Evolutionary conservation across 2,329 filamentous ascomycete species (phyloP).

Genomic region (Microdochium paspali): DNA sequence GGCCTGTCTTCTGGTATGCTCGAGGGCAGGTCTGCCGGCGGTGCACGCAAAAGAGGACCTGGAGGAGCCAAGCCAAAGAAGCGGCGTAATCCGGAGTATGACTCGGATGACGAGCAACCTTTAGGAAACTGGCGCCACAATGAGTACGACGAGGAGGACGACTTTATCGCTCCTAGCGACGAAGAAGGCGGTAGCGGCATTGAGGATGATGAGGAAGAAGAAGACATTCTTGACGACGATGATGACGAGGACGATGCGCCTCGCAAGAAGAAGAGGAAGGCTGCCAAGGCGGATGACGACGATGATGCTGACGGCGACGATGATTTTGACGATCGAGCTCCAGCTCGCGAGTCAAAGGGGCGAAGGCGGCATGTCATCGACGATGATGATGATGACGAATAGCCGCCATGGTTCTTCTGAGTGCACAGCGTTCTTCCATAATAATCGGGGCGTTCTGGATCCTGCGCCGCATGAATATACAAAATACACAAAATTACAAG

Average conservation of each 20-base stretch:
- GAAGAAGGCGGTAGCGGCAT: constrained; percentile 50
- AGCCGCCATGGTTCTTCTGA: neutral
- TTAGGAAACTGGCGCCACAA: constrained; percentile 54
- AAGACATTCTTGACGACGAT: constrained; percentile 44
- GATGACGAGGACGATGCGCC: constrained; percentile 35
- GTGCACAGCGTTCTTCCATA: neutral
- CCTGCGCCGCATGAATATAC: too few relatives aligned
- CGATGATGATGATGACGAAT: constrained; percentile 44
- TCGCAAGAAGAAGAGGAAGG: constrained; percentile 40
- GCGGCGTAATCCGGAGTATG: constrained; percentile 51
- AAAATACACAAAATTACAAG: too few relatives aligned
- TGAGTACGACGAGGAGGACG: constrained; percentile 72
- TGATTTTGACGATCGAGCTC: constrained; percentile 37
- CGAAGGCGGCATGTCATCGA: constrained; percentile 49
- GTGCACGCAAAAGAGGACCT: constrained; percentile 43
- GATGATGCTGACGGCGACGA: constrained; percentile 43
- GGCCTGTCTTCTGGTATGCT: constrained; percentile 60
- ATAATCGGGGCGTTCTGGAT: too few relatives aligned
- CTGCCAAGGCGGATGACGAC: constrained; percentile 35
- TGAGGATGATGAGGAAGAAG: constrained; percentile 54
- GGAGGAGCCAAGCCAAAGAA: constrained; percentile 42
- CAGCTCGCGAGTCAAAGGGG: constrained; percentile 22
- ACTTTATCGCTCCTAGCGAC: constrained; percentile 67
- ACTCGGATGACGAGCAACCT: constrained; percentile 66
- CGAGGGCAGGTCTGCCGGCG: constrained; percentile 45